Conservation (phyloP, 257 asterid genomes). For the Paulownia fortunei region DNA sequence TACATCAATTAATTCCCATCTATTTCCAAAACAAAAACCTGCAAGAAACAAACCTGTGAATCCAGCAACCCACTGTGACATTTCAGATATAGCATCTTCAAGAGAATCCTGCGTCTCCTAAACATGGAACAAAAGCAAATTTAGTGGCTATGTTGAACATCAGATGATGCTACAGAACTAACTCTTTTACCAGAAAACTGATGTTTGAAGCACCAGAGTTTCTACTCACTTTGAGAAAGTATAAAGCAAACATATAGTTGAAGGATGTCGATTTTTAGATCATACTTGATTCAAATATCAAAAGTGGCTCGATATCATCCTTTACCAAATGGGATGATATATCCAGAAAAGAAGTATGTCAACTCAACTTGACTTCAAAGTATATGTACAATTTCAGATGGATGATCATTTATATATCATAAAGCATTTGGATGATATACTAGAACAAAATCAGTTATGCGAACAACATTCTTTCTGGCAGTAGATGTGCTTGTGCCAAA, state of each 20-base stretch:
- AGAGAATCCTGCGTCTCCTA: slow-evolving; percentile 67
- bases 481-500: background rate
- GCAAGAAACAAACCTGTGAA: slow-evolving; percentile 54
- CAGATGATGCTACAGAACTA: background rate
- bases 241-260: background rate
- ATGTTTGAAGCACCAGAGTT: background rate
- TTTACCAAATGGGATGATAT: background rate
- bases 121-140: slow-evolving; percentile 22
- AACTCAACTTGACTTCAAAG: background rate
- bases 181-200: background rate
- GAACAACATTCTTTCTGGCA: background rate
- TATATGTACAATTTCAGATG: background rate
- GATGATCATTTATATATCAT: background rate
- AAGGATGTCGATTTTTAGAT: background rate
- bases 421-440: slow-evolving; percentile 6
- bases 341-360: no score
- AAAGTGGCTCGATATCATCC: background rate
- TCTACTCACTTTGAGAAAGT: background rate
- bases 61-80: slow-evolving; percentile 72
- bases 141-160: background rate
- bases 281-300: background rate
- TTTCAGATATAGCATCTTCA: slow-evolving; percentile 59
- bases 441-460: background rate
- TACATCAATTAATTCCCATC: background rate
- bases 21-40: background rate